Base-by-base conservation (phyloP, 352 stramenopile species). In the Globisporangium carolinianum region DNA sequence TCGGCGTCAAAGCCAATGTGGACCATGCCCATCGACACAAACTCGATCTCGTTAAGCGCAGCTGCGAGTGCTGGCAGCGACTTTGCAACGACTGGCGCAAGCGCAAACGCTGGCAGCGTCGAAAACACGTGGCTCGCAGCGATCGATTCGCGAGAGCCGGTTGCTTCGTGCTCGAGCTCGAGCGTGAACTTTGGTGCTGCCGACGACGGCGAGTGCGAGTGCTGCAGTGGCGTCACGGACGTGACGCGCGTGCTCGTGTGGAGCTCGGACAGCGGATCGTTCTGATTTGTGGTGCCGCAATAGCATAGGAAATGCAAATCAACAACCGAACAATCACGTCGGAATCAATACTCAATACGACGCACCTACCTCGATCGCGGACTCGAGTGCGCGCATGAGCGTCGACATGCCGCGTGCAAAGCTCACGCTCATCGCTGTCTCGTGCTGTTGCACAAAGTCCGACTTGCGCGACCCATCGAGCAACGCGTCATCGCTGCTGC, bases 371-470 rank as follows among this genome's bases (percentile, higher is more conserved):
- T 67, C 55, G 36, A 92, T 75, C 0, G 61, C 62, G 41, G 73
- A 45, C 10, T 67, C 60, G 11, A 95, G 61, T 4, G 72, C 72
- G 37, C 76, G 36, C 32, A 90, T 86, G 37, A 96, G 68, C 41
- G 76, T 87, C 37, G 53, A 66, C 83, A 96, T 91, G 52, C 87
- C 87, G 51, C 76, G 62, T 2, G 67, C 72, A 66, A 96, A 96
- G 68, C 83, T 94, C 51, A 96, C 73, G 61, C 85, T 94, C n/a
- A 94, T 73, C 0, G 86, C 79, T 24, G 75, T 79, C 47, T 91
- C 77, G 63, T 89, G 71, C 24, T 64, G 61, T 10, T 72, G 71
- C 32, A 95, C 66, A 67, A 95, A 95, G 1, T 75, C 67, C 35
- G 83, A 92, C 62, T 91, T 91, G 8, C 18, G 24, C 0, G 71